A percentile compares a stretch with the other conserved stretches of the same genome.
phyloP scores from a whole-genome alignment of 2,329 filamentous ascomycete genomes.

The Fusarium burgessii region DNA sequence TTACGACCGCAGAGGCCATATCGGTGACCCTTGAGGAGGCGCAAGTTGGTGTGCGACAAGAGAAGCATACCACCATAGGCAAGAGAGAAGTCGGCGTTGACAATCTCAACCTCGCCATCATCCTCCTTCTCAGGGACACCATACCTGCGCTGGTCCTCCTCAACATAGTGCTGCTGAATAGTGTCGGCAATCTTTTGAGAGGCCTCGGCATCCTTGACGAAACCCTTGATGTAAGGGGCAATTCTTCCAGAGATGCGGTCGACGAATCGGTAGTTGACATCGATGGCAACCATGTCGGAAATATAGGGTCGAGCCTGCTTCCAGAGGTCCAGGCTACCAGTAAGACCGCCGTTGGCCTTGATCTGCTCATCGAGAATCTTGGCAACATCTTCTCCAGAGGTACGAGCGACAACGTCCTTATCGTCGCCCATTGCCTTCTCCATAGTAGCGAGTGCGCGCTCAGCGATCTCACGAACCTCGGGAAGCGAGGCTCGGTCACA shows the following conservation, averaged over 20 bases:
- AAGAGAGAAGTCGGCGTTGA: constrained; percentile 97
- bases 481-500: constrained; percentile 89
- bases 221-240: constrained; percentile 78
- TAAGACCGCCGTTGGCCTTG: constrained; percentile 74
- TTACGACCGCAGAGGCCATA: constrained; percentile 98
- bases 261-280: constrained; percentile 85
- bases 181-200: constrained; percentile 74
- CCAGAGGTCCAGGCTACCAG: constrained; percentile 71
- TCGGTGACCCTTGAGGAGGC: constrained; percentile 93
- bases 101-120: constrained; percentile 93
- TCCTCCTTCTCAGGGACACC: constrained; percentile 88
- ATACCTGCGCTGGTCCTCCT: constrained; percentile 88
- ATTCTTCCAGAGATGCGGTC: constrained; percentile 77
- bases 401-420: constrained; percentile 74
- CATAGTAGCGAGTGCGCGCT: constrained; percentile 86
- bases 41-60: constrained; percentile 93
- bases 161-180: constrained; percentile 81
- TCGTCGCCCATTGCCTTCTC: constrained; percentile 89
- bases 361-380: constrained; percentile 81
- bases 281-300: constrained; percentile 85
- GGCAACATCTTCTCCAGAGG: constrained; percentile 78
- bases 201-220: constrained; percentile 73
- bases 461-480: constrained; percentile 91
- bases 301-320: constrained; percentile 79
- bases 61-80: constrained; percentile 98